Conservation (phyloP, 306 rosid genomes). For the Urtica urens region DNA sequence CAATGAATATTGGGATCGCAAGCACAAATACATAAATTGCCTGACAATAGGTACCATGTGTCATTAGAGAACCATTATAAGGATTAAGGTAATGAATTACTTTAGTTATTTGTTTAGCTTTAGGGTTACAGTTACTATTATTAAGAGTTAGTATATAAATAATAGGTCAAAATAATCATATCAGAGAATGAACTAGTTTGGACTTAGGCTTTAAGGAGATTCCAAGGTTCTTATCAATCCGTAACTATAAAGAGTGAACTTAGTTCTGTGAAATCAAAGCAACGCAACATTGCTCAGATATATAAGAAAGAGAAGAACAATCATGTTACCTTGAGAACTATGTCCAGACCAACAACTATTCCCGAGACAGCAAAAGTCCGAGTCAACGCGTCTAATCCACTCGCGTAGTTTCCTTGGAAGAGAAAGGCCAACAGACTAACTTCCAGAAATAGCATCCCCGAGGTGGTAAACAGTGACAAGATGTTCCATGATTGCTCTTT, state of each 20-base stretch:
- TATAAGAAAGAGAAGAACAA: too few relatives aligned
- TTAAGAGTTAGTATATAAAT: too few relatives aligned
- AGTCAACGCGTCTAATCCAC: slow-evolving; percentile 68
- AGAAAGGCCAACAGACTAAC: slow-evolving; percentile 95
- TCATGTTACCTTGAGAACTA: slow-evolving; percentile 58
- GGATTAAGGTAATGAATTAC: too few relatives aligned
- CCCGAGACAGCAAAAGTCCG: slow-evolving; percentile 74
- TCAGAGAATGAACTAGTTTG: too few relatives aligned
- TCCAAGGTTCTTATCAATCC: too few relatives aligned
- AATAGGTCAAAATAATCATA: too few relatives aligned
- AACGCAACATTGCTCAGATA: neutral
- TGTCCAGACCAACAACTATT: slow-evolving; percentile 64
- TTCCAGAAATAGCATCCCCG: slow-evolving; percentile 95
- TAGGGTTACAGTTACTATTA: too few relatives aligned
- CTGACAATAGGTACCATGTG: slow-evolving; percentile 31
- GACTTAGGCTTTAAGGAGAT: too few relatives aligned
- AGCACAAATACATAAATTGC: slow-evolving; percentile 68
- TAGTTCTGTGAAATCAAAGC: neutral
- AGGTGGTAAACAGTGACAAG: slow-evolving; percentile 65
- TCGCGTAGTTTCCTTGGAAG: slow-evolving; percentile 70
- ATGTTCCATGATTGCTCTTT: slow-evolving; percentile 65
- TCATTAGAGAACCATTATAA: too few relatives aligned
- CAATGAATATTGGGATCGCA: slow-evolving; percentile 70
- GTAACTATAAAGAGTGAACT: too few relatives aligned
- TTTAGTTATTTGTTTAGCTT: too few relatives aligned